Evolutionary conservation across 352 stramenopile genomes (phyloP), one percentile per base, ranked within the genome.

Genomic region (Thraustochytrium striatum): DNA sequence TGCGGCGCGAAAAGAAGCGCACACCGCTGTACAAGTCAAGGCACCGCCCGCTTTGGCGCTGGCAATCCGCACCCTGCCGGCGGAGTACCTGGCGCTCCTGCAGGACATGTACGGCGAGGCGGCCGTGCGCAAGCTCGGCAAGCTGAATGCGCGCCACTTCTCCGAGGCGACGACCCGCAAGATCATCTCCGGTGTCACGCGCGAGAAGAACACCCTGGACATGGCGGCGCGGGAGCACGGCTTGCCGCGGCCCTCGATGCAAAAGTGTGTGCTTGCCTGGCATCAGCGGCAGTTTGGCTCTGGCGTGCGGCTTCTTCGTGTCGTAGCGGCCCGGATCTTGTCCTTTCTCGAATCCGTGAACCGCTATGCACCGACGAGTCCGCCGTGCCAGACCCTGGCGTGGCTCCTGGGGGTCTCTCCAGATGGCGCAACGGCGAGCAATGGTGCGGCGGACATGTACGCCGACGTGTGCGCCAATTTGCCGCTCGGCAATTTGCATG

Each of bases 321-420:
- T 69, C 35, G 69, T 79, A 2, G 69, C 69, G 8, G 57, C 52
- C 21, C 28, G 57, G 7, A n/a, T 79, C 2, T 32, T 79, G 21
- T 79, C 69, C 3, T 79, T 79, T 9, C 69, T 79, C 9, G 53
- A 69, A 16, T 62, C 69, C 8, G 19, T 79, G n/a, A 30, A 38
- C 55, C 19, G 7, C 2, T 39, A 79, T 36, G 69, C 69, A 5
- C 39, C 39, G n/a, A 9, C 11, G 0, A 19, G 38, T 0, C 43
- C 41, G n/a, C 44, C 44, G 11, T 69, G 44, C 50, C 50, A 50
- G 1, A 69, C 57, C 0, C 38, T 79, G 3, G n/a, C 39, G 7
- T 73, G 69, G 2, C 55, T 79, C 28, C n/a, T 79, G 35, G 35
- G 25, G 9, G 55, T 36, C 55, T 9, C 55, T 19, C 9, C 9